These are phyloP conservation scores for Penicillium coffeae DNA, from an alignment of 495 filamentous ascomycete genomes.

Conservation along the genomic window DNA sequence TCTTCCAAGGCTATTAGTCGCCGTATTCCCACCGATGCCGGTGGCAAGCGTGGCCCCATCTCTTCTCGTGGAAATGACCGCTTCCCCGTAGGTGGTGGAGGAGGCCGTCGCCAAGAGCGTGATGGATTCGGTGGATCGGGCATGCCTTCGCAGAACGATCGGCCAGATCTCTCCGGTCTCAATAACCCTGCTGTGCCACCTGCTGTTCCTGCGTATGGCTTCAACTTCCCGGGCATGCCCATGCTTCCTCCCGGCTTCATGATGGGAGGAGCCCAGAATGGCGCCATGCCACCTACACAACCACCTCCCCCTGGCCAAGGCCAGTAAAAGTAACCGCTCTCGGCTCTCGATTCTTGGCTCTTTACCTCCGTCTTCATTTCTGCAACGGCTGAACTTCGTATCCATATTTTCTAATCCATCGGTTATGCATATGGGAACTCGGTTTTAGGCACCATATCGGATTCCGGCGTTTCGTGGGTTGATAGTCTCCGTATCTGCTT, in stretches of 20 bases:
- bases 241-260: slow-evolving; percentile 65
- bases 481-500: background rate
- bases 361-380: slow-evolving; percentile 4
- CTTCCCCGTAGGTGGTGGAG: slow-evolving; percentile 32
- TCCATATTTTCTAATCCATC: background rate
- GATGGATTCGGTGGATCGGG: slow-evolving; percentile 38
- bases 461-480: background rate
- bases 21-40: slow-evolving; percentile 74
- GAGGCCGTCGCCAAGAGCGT: slow-evolving; percentile 40
- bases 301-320: slow-evolving; percentile 48
- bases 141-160: slow-evolving; percentile 18
- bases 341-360: slow-evolving; percentile 9
- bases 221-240: slow-evolving; percentile 65
- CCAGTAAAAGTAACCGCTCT: slow-evolving; percentile 15
- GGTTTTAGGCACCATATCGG: background rate
- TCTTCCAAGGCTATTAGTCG: slow-evolving; percentile 92
- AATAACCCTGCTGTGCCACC: slow-evolving; percentile 57
- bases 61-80: slow-evolving; percentile 57
- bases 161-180: slow-evolving; percentile 36
- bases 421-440: background rate
- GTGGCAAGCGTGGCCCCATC: slow-evolving; percentile 68
- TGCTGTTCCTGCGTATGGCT: slow-evolving; percentile 62
- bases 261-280: slow-evolving; percentile 43
- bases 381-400: background rate
- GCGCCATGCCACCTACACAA: slow-evolving; percentile 27